Percentiles rank a stretch among this genome's conserved stretches.
These are phyloP conservation scores for Malus hybrid DNA, from an alignment of 331 rosid species.

Conservation along the genomic window DNA sequence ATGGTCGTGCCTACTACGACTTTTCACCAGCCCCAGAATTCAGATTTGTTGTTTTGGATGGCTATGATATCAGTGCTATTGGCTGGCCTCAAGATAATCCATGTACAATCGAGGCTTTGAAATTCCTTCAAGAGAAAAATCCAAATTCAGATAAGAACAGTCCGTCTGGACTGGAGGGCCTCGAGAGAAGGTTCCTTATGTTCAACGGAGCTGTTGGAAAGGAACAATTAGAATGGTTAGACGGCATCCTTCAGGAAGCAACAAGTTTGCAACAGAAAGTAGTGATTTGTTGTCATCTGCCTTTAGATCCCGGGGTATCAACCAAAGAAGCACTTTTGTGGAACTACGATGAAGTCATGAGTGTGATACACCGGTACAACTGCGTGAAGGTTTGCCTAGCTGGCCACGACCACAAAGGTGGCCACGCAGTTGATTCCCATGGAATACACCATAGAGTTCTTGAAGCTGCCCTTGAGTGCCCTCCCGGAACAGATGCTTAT, in stretches of 20 bases:
- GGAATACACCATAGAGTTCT: conserved; percentile 80
- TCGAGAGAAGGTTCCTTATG: conserved; percentile 77
- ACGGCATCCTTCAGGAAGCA: conserved; percentile 59
- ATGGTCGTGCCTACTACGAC: conserved; percentile 62
- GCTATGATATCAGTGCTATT: conserved; percentile 73
- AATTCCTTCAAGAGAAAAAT: conserved; percentile 54
- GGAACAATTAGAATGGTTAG: conserved; percentile 81
- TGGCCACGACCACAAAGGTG: conserved; percentile 84
- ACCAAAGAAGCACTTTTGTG: conserved; percentile 48
- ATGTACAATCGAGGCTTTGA: conserved; percentile 47
- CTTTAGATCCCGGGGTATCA: conserved; percentile 64
- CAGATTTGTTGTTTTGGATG: conserved; percentile 78
- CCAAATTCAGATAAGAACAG: conserved; percentile 82
- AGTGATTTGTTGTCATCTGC: conserved; percentile 68
- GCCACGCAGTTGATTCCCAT: conserved; percentile 60
- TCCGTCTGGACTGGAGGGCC: conserved; percentile 55
- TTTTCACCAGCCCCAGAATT: conserved; percentile 65
- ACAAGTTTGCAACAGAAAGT: conserved; percentile 60
- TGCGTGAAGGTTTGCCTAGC: conserved; percentile 79
- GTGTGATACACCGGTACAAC: conserved; percentile 55
- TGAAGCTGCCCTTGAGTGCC: conserved; percentile 93
- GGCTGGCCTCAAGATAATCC: conserved; percentile 88
- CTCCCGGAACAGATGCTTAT: conserved; percentile 68
- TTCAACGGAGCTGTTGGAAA: conserved; percentile 87
- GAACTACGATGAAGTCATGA: conserved; percentile 83